phyloP scores from a whole-genome alignment of 305 asterid genomes.

The Fraxinus dipetala region DNA sequence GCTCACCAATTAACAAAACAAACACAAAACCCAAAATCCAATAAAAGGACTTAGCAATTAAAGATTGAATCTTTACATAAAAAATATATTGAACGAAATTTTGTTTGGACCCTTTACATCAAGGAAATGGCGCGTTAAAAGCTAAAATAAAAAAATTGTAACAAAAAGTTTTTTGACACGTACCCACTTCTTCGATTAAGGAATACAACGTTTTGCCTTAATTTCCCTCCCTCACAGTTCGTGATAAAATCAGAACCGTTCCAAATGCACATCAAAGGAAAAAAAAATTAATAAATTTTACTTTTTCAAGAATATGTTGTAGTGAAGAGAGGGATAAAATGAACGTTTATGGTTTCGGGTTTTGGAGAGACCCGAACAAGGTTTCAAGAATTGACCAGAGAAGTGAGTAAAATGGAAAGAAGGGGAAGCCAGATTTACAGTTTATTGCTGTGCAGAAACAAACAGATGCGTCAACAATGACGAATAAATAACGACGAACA shows the following conservation, averaged over 20 bases:
- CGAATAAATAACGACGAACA: slow-evolving; percentile 12
- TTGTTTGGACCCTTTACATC: background rate
- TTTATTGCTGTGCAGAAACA: slow-evolving; percentile 23
- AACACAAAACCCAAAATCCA: slow-evolving; percentile 11
- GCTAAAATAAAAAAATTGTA: slow-evolving; percentile 10
- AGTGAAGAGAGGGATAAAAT: slow-evolving; percentile 25
- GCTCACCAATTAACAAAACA: slow-evolving; percentile 11
- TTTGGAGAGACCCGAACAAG: slow-evolving; percentile 36
- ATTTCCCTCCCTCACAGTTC: slow-evolving; percentile 22
- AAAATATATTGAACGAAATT: background rate
- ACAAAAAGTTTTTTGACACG: slow-evolving; percentile 22
- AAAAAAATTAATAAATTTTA: background rate
- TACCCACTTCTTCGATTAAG: slow-evolving; percentile 35
- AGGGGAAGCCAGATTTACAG: slow-evolving; percentile 26
- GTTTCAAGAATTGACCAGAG: slow-evolving; percentile 40
- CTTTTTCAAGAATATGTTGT: background rate
- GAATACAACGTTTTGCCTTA: slow-evolving; percentile 26
- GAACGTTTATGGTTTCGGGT: slow-evolving; percentile 36
- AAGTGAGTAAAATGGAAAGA: slow-evolving; percentile 14
- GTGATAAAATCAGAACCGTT: slow-evolving; percentile 43
- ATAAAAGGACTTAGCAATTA: slow-evolving; percentile 9
- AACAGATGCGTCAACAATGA: slow-evolving; percentile 25
- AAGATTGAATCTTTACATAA: background rate
- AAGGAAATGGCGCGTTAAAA: slow-evolving; percentile 3
- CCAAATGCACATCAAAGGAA: slow-evolving; percentile 46